Evolutionary conservation across 2,329 filamentous ascomycete genomes (phyloP), one percentile per base, ranked within the genome.

Genomic region (Calonectria pteridis): DNA sequence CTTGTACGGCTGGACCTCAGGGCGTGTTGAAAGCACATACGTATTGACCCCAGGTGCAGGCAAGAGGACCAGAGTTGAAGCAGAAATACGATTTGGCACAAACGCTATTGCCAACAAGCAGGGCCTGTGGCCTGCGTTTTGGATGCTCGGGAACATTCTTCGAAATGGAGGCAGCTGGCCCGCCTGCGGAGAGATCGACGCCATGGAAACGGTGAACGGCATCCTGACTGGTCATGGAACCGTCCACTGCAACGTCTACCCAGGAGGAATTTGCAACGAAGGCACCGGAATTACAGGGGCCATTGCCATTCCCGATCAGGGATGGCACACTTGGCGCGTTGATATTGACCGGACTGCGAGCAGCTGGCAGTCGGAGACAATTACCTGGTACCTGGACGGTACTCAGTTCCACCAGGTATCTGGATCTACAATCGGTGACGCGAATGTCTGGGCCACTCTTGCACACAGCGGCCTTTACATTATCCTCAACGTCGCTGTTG

Each of bases 401-500:
- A 64, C 73, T 0, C 81, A 82, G 20, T 89, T 85, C 76, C 83
- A 85, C 53, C 83, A 83, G 37, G 76, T 90, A 29, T 83, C 81
- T 3, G 89, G 88, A 1, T 78, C 78, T 1, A 78, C 84, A 11
- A 84, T 90, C 62, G 83, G 82, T 28, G 84, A 89, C 74, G 78
- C 84, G 74, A 79, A 78, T 2, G 82, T 87, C 20, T 91, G 89
- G 89, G 82, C 75, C 1, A 82, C 85, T 7, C 80, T 91, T 40
- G 87, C 87, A 3, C 86, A 88, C 76, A 86, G 83, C 72, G 85
- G 88, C 5, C 77, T 89, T 76, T 89, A 87, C 76, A 81, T 90
- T 58, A 85, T 90, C 69, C 78, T 90, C 71, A 90, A 90, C 74
- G 83, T 90, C 4, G 89, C 89, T 26, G 86, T 90, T 37, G 88